phyloP scores from a whole-genome alignment of 2,329 filamentous ascomycete species.

The Seiridium cupressi region DNA sequence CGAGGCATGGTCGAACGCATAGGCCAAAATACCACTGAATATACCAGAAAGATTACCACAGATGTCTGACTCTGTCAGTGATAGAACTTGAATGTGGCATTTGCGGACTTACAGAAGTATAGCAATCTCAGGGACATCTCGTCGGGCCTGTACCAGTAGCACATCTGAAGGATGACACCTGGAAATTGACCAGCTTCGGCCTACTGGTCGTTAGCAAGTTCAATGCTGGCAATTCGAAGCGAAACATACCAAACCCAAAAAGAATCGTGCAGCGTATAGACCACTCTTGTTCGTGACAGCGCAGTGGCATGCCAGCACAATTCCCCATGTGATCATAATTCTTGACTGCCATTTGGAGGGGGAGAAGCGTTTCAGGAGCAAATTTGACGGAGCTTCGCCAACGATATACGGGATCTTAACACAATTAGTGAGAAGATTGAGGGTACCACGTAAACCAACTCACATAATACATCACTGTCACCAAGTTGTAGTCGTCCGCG shows the following conservation, averaged over 20 bases:
- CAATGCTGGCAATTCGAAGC: slow-evolving; percentile 21
- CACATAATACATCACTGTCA: slow-evolving; percentile 38
- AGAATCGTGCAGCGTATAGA: slow-evolving; percentile 34
- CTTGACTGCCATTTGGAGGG: slow-evolving; percentile 39
- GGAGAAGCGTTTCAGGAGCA: slow-evolving; percentile 35
- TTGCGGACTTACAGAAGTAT: slow-evolving; percentile 37
- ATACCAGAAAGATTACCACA: slow-evolving; percentile 28
- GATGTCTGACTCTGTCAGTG: slow-evolving; percentile 12
- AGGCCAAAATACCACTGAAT: slow-evolving; percentile 21
- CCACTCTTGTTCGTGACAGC: slow-evolving; percentile 35
- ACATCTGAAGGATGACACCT: slow-evolving; percentile 40
- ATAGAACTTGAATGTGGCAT: slow-evolving; percentile 6
- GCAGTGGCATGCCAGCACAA: slow-evolving; percentile 30
- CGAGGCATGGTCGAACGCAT: slow-evolving; percentile 22
- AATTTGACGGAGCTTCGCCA: slow-evolving; percentile 37
- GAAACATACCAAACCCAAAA: slow-evolving; percentile 31
- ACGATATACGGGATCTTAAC: slow-evolving; percentile 35
- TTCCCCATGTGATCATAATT: slow-evolving; percentile 39
- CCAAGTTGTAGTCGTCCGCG: slow-evolving; percentile 37
- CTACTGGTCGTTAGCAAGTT: slow-evolving; percentile 23
- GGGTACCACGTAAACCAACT: slow-evolving; percentile 1
- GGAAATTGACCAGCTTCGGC: slow-evolving; percentile 40
- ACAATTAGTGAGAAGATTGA: not conserved
- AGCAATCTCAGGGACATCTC: slow-evolving; percentile 43
- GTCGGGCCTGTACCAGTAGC: slow-evolving; percentile 47